Evolutionary conservation across 208 protist genomes (phyloP).

Genomic region (Trypanosoma vivax): DNA sequence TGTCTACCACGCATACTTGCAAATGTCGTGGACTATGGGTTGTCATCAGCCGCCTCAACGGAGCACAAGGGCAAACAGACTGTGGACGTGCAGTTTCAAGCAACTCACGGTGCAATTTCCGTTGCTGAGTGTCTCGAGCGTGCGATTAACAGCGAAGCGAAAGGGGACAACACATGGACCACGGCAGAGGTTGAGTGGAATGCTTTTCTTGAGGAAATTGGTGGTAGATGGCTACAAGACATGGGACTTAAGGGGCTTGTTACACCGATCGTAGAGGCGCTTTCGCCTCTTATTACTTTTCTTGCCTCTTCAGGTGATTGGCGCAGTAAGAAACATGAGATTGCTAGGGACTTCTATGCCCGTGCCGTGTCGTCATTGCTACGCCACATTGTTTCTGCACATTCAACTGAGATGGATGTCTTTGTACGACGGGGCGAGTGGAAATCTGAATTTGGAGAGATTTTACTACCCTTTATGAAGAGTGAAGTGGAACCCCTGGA

Average conservation of each 20-base stretch:
- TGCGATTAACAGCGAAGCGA: background rate
- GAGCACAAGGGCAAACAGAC: no score
- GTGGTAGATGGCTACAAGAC: background rate
- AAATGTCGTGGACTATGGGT: background rate
- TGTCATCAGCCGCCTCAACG: no score
- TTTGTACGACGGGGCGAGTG: constrained; percentile 9
- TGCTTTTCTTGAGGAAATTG: constrained; percentile 1
- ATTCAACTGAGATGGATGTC: background rate
- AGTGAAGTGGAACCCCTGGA: constrained; percentile 32
- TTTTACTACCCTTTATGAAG: constrained; percentile 32
- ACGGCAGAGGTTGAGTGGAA: constrained; percentile 10
- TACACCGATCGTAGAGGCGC: background rate
- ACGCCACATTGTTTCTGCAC: background rate
- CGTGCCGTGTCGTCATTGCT: constrained; percentile 12
- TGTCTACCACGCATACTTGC: constrained; percentile 7
- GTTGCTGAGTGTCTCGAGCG: background rate
- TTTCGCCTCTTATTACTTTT: constrained; percentile 11
- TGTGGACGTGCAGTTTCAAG: no score
- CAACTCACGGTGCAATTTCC: no score
- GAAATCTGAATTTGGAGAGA: constrained; percentile 6
- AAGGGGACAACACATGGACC: constrained; percentile 2
- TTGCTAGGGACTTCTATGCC: constrained; percentile 7
- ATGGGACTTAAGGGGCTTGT: background rate
- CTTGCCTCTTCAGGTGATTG: background rate
- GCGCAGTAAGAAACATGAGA: background rate